A percentile compares a stretch with the other conserved stretches of the same genome.
Evolutionary conservation across 306 rosid genomes (phyloP).

Genomic region (Dalbergia cochinchinensis): DNA sequence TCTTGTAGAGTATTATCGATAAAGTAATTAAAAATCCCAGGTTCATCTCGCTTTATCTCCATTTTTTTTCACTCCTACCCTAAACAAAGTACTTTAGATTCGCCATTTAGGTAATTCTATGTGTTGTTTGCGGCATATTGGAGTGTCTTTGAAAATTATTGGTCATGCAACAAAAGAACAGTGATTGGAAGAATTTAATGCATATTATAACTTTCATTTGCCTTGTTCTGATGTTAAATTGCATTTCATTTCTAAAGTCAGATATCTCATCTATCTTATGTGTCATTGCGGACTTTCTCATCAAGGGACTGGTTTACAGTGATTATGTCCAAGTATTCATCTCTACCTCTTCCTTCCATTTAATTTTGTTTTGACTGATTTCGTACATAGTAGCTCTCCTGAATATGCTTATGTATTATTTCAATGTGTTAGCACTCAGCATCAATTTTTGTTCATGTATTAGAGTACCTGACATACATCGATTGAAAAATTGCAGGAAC

Average conservation of each 20-base stretch:
- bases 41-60: conserved; percentile 1
- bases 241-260: conserved; percentile 63
- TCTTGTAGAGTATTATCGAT: conserved; percentile 1
- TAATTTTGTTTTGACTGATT: conserved; percentile 8
- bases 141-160: conserved; percentile 11
- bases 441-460: conserved; percentile 1
- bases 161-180: neutral
- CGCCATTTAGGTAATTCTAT: conserved; percentile 9
- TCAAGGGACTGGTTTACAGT: conserved; percentile 78
- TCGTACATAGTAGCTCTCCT: neutral
- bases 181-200: conserved; percentile 21
- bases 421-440: conserved; percentile 4
- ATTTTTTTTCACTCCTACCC: neutral
- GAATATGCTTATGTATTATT: neutral
- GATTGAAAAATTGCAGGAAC: conserved; percentile 66
- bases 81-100: conserved; percentile 2
- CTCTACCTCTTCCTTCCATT: conserved; percentile 35
- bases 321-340: conserved; percentile 72
- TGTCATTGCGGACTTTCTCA: conserved; percentile 60
- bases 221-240: conserved; percentile 31
- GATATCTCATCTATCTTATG: conserved; percentile 72
- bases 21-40: neutral
- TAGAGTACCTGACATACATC: conserved; percentile 36
- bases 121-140: conserved; percentile 16
- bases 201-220: conserved; percentile 12